A percentile compares a stretch with the other conserved stretches of the same genome.
These are phyloP conservation scores for Agrostemma githago DNA, from an alignment of 148 eudicot species.

Conservation along the genomic window DNA sequence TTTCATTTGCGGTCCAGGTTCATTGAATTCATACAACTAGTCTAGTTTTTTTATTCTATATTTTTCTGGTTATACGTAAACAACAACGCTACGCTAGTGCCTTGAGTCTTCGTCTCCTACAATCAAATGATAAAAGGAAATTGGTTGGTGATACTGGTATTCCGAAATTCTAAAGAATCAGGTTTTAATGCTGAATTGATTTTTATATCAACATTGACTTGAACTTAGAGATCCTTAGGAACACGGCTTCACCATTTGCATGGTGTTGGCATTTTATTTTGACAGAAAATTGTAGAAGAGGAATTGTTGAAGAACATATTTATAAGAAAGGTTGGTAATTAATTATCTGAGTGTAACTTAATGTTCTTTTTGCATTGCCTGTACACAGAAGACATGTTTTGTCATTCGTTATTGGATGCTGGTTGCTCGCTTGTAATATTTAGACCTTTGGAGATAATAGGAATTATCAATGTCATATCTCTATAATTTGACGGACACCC, in stretches of 20 bases:
- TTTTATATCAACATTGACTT: conserved; percentile 12
- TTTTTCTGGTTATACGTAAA: no score
- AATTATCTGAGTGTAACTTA: not conserved
- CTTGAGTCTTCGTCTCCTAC: not conserved
- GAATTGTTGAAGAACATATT: not conserved
- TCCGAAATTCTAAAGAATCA: not conserved
- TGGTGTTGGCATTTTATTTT: not conserved
- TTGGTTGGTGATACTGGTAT: not conserved
- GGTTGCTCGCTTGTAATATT: not conserved
- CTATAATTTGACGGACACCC: not conserved
- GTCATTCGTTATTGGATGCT: not conserved
- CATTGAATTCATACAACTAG: not conserved
- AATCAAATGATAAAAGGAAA: not conserved
- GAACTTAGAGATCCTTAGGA: not conserved
- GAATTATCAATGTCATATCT: not conserved
- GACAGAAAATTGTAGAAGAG: not conserved
- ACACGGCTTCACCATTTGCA: not conserved
- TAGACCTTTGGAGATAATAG: not conserved
- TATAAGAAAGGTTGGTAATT: not conserved
- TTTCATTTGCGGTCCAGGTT: not conserved
- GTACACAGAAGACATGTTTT: not conserved
- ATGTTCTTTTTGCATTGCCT: no score
- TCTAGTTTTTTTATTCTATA: not conserved
- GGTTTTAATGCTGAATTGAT: not conserved
- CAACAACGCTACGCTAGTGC: no score